Percentiles rank a stretch among this genome's conserved stretches.
Conservation (phyloP, 164 flowering plant genomes). For the Chimonanthus praecox region DNA sequence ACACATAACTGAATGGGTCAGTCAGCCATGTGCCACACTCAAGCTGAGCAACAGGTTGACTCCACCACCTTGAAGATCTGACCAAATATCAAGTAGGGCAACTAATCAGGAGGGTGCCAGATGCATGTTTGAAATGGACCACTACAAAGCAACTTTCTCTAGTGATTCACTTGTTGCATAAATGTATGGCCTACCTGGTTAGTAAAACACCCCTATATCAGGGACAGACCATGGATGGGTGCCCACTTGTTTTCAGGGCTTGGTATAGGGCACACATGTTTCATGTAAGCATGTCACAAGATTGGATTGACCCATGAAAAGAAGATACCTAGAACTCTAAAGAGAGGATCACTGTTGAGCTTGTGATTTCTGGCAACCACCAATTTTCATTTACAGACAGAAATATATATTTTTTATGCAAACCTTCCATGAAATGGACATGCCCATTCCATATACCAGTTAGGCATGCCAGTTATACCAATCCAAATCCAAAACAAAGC, state of each 20-base stretch:
- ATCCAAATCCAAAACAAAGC: background rate
- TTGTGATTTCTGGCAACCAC: too few relatives aligned
- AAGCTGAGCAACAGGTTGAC: background rate
- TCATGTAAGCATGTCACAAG: background rate
- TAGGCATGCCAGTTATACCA: background rate
- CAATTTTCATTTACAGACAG: too few relatives aligned
- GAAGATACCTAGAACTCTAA: background rate
- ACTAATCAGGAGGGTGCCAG: background rate
- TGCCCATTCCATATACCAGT: background rate
- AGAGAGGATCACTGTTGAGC: too few relatives aligned
- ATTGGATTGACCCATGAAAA: background rate
- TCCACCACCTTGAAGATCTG: background rate
- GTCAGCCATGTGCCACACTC: background rate
- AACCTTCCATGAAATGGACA: background rate
- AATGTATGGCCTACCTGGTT: background rate
- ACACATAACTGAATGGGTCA: too few relatives aligned
- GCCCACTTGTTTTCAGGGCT: background rate
- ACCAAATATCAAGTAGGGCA: background rate
- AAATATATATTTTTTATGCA: too few relatives aligned
- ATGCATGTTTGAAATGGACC: background rate
- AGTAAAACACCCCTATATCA: background rate
- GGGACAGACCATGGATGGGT: background rate
- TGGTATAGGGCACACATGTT: background rate
- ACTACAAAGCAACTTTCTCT: background rate
- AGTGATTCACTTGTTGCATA: background rate